Evolutionary conservation across 176 grass and related monocot species (phyloP), one percentile per base, ranked within the genome.

Genomic region (Pontederia crassipes): DNA sequence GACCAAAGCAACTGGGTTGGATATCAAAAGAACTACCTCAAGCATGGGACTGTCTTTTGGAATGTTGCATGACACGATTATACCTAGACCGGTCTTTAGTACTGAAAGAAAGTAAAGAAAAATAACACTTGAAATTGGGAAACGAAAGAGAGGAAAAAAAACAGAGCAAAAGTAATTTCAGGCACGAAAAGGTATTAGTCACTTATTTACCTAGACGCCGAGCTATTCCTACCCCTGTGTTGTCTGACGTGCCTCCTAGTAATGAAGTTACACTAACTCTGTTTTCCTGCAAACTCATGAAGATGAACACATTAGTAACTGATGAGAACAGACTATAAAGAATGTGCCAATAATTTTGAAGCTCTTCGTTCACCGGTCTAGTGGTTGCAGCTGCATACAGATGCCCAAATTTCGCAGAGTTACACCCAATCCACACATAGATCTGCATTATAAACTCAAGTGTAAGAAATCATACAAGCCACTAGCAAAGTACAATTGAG

Each of bases 361-460:
- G 12, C 14, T 72, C 45, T 24, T 24, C 20, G 1, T 66, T 58
- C 88, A 97, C 87, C 57, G 74, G 81, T 35, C 81, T 49, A 81
- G 87, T 88, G 27, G 71, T 78, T 62, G 93, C 87, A 68, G 93
- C 87, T 65, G 93, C 93, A 68, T 98, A 92, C 63, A 98, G 65
- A 78, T 92, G 79, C 12, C 93, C 84, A 68, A 92, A 87, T 48
- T 85, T 98, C 16, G 79, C 64, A 53, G 87, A 67, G 55, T 88
- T 98, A 64, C 87, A 98, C 58, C 93, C 93, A 54, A 98, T 60
- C 93, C 93, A 97, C 58, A 61, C 79, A 81, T 85, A 97, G 11
- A 97, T 88, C 87, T 97, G 76, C 16, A 82, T 64, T 1, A 61
- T 24, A 24, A 24, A 24, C 20, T 24, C 20, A 24, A 24, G 20